phyloP scores from a whole-genome alignment of 2,329 filamentous ascomycete genomes.

The Aspergillus quadrilineatus region DNA sequence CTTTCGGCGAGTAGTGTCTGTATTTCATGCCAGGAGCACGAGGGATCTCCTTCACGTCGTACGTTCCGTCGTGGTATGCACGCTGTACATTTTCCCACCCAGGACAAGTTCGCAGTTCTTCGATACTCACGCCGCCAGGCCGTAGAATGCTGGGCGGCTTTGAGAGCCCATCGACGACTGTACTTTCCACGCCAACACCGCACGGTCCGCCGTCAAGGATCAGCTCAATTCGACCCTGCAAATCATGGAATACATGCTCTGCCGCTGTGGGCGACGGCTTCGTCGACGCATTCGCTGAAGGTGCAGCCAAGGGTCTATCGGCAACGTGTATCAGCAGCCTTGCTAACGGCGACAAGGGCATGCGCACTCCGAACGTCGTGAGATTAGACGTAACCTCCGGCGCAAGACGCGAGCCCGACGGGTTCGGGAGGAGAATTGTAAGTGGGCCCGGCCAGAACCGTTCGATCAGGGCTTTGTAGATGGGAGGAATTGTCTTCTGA shows the following conservation, averaged over 20 bases:
- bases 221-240: slow-evolving; percentile 76
- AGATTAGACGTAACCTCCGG: slow-evolving; percentile 90
- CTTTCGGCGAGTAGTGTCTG: slow-evolving; percentile 92
- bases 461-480: slow-evolving; percentile 75
- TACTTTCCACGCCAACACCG: slow-evolving; percentile 89
- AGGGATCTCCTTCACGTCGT: slow-evolving; percentile 65
- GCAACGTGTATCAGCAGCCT: slow-evolving; percentile 79
- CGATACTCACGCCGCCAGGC: slow-evolving; percentile 83
- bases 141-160: slow-evolving; percentile 77
- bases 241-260: slow-evolving; percentile 81
- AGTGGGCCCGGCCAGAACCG: slow-evolving; percentile 93
- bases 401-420: slow-evolving; percentile 67
- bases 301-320: slow-evolving; percentile 78
- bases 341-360: slow-evolving; percentile 83
- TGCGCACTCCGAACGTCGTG: slow-evolving; percentile 80
- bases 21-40: slow-evolving; percentile 98
- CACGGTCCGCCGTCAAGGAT: slow-evolving; percentile 89
- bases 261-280: slow-evolving; percentile 89
- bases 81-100: slow-evolving; percentile 80
- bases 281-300: slow-evolving; percentile 91
- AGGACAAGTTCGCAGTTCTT: slow-evolving; percentile 68
- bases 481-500: slow-evolving; percentile 58
- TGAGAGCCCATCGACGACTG: slow-evolving; percentile 87
- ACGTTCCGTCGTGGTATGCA: slow-evolving; percentile 74
- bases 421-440: slow-evolving; percentile 83